Conservation (phyloP, 2,329 filamentous ascomycete species). For the Microthyrium microscopicum region DNA sequence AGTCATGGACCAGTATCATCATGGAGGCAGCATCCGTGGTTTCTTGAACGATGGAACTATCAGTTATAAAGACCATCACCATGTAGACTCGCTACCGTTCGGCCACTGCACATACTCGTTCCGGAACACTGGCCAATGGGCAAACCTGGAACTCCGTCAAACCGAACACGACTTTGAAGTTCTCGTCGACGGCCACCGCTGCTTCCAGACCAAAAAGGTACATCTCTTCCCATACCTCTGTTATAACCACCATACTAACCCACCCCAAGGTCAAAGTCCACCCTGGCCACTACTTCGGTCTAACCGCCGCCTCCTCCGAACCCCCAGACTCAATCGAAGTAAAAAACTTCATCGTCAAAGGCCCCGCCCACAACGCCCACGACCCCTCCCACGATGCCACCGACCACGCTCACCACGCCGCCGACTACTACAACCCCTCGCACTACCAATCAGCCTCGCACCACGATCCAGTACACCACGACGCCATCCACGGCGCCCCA, state of each 20-base stretch:
- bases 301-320: conserved; percentile 78
- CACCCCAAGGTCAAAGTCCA: conserved; percentile 51
- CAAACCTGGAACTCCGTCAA: conserved; percentile 60
- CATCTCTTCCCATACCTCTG: conserved; percentile 5
- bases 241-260: conserved; percentile 7
- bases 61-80: conserved; percentile 60
- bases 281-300: conserved; percentile 64
- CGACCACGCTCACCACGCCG: conserved; percentile 19
- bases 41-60: conserved; percentile 84
- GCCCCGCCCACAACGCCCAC: conserved; percentile 2
- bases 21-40: conserved; percentile 69
- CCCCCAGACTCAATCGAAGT: conserved; percentile 89
- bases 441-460: neutral
- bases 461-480: neutral
- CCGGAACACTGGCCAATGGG: conserved; percentile 76
- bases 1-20: conserved; percentile 70
- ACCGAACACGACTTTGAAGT: conserved; percentile 53
- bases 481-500: too few relatives aligned
- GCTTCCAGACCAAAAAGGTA: conserved; percentile 63
- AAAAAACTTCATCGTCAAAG: conserved; percentile 61
- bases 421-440: neutral
- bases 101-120: conserved; percentile 84
- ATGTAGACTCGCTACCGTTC: conserved; percentile 74
- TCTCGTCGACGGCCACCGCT: conserved; percentile 59
- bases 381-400: conserved; percentile 11